Evolutionary conservation across 306 rosid genomes (phyloP).

Genomic region (Casuarina equisetifolia): DNA sequence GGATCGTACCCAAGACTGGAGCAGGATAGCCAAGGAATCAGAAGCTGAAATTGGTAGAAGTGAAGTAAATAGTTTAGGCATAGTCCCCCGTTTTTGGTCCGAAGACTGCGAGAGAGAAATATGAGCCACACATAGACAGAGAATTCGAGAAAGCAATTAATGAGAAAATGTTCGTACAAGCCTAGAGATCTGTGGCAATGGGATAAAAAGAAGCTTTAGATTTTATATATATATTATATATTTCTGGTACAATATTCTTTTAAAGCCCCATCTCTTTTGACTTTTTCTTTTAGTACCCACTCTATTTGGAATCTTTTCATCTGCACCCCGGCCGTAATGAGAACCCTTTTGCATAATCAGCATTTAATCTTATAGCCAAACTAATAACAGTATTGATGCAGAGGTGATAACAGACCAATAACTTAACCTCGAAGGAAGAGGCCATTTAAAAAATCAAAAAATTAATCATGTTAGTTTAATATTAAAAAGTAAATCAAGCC

Average conservation of each 20-base stretch:
- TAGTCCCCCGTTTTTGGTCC: not conserved
- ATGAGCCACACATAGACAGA: conserved; percentile 11
- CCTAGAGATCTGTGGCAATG: not conserved
- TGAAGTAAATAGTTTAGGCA: conserved; percentile 23
- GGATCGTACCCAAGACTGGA: not conserved
- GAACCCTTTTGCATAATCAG: not conserved
- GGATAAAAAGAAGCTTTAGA: not conserved
- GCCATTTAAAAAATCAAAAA: too few relatives aligned
- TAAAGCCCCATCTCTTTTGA: not conserved
- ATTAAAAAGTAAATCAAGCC: too few relatives aligned
- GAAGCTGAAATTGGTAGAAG: conserved; percentile 18
- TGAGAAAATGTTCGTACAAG: not conserved
- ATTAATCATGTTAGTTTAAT: too few relatives aligned
- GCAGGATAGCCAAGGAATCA: not conserved
- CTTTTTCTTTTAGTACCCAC: conserved; percentile 4
- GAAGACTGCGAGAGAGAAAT: not conserved
- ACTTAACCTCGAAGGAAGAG: too few relatives aligned
- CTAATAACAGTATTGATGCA: too few relatives aligned
- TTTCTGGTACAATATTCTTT: not conserved
- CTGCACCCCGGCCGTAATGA: not conserved
- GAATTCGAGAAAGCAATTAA: not conserved
- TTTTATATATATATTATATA: not conserved
- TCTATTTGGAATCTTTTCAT: not conserved
- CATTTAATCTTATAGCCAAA: too few relatives aligned
- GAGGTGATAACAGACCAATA: too few relatives aligned